phyloP scores from a whole-genome alignment of 148 eudicot species.

The Chenopodium album region DNA sequence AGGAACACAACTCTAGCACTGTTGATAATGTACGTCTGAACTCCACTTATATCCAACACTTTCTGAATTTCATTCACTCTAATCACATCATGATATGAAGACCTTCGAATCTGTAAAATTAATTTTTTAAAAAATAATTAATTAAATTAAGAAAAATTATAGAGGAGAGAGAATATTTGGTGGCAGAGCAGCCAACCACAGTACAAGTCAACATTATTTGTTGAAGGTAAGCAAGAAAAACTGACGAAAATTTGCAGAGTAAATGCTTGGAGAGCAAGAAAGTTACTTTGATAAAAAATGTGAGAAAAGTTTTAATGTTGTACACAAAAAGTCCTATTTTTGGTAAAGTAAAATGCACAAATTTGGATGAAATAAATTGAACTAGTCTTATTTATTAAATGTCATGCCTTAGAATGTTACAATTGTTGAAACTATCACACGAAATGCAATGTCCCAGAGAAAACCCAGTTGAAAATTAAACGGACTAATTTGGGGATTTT shows the following conservation, averaged over 20 bases:
- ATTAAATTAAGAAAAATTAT: not conserved
- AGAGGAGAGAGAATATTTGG: not conserved
- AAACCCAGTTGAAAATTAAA: constrained; percentile 14
- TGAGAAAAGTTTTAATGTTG: constrained; percentile 16
- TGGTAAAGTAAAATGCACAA: not conserved
- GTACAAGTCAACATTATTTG: constrained; percentile 31
- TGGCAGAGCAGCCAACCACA: constrained; percentile 2
- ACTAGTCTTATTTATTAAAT: not conserved
- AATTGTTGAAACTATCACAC: constrained; percentile 13
- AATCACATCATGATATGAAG: constrained; percentile 96
- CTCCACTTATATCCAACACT: constrained; percentile 65
- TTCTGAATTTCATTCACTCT: constrained; percentile 83
- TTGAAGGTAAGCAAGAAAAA: constrained; percentile 21
- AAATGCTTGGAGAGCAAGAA: constrained; percentile 32
- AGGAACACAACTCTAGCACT: constrained; percentile 87
- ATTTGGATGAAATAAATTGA: not conserved
- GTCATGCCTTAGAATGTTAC: constrained; percentile 14
- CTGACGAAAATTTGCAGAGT: too few relatives aligned
- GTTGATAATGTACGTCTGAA: constrained; percentile 88
- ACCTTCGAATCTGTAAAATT: constrained; percentile 68
- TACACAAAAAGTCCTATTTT: constrained; percentile 16
- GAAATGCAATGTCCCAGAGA: constrained; percentile 12
- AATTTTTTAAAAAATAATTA: not conserved
- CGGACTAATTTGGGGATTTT: not conserved
- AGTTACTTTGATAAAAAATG: not conserved